phyloP scores from a whole-genome alignment of 257 asterid genomes.

The Paulownia fortunei region DNA sequence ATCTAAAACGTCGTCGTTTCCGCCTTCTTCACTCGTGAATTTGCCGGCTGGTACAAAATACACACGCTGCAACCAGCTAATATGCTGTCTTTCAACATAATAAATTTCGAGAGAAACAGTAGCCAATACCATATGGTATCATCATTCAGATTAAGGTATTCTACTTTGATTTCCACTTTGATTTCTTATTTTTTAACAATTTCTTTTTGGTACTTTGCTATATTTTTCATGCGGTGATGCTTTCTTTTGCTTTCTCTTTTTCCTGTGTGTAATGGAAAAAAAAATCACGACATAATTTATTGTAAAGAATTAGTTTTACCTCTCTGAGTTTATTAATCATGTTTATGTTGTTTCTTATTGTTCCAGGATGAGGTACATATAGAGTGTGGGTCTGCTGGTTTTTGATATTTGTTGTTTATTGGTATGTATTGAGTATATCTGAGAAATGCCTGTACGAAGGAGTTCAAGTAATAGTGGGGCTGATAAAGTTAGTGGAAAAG shows the following conservation, averaged over 20 bases:
- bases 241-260: not conserved
- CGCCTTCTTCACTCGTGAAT: too few species aligned
- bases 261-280: not conserved
- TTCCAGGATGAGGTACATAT: conserved; percentile 9
- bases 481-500: conserved; percentile 33
- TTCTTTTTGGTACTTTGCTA: not conserved
- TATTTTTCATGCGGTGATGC: not conserved
- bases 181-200: not conserved
- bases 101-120: not conserved
- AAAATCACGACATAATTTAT: not conserved
- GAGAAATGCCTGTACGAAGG: conserved; percentile 44
- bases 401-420: conserved; percentile 12
- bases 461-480: conserved; percentile 29
- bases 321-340: not conserved
- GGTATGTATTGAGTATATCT: conserved; percentile 11
- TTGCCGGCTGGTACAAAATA: conserved; percentile 9
- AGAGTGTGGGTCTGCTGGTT: conserved; percentile 12
- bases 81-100: not conserved
- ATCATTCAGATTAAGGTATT: conserved; percentile 3
- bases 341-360: not conserved
- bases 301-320: not conserved
- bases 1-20: too few species aligned
- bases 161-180: not conserved
- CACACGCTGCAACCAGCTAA: not conserved
- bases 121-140: not conserved